Percentiles rank a stretch among this genome's conserved stretches.
These are phyloP conservation scores for Gelatoporia subvermispora DNA, from an alignment of 768 basidiomycete species.

Conservation along the genomic window DNA sequence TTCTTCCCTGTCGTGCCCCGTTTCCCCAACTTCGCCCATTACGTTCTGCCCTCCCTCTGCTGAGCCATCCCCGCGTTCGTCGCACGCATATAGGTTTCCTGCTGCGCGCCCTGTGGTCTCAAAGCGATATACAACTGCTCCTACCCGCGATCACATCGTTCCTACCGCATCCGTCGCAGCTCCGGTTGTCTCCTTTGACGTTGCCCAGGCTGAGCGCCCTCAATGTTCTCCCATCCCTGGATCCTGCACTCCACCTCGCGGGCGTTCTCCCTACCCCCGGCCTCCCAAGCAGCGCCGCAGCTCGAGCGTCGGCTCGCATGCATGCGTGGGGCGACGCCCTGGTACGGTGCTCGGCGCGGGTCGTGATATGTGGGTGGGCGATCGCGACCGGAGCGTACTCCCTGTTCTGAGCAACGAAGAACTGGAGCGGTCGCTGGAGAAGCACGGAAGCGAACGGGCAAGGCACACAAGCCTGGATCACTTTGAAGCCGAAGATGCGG, in stretches of 20 bases:
- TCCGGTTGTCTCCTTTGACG: slow-evolving; percentile 11
- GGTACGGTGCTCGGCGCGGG: slow-evolving; percentile 10
- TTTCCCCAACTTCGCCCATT: slow-evolving; percentile 1
- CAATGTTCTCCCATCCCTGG: neutral
- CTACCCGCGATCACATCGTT: neutral
- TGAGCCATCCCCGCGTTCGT: neutral
- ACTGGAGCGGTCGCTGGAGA: slow-evolving; percentile 12
- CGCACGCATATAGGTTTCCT: neutral
- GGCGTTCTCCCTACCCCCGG: slow-evolving; percentile 7
- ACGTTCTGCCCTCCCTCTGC: neutral
- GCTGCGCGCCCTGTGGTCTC: neutral
- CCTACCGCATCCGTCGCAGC: slow-evolving; percentile 6
- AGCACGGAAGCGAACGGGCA: slow-evolving; percentile 1
- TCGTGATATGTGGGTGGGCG: slow-evolving; percentile 3
- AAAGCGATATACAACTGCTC: neutral
- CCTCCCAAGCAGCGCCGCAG: slow-evolving; percentile 1
- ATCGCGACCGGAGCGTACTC: neutral
- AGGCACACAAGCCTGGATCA: neutral
- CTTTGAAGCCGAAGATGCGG: neutral
- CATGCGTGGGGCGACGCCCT: slow-evolving; percentile 6
- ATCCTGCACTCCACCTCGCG: neutral
- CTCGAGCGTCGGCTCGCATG: slow-evolving; percentile 1
- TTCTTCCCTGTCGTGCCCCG: slow-evolving; percentile 1
- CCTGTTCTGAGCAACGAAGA: slow-evolving; percentile 13
- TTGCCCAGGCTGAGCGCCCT: slow-evolving; percentile 9